Conservation (phyloP, 2,329 filamentous ascomycete species). For the Aureobasidium mangrovei region DNA sequence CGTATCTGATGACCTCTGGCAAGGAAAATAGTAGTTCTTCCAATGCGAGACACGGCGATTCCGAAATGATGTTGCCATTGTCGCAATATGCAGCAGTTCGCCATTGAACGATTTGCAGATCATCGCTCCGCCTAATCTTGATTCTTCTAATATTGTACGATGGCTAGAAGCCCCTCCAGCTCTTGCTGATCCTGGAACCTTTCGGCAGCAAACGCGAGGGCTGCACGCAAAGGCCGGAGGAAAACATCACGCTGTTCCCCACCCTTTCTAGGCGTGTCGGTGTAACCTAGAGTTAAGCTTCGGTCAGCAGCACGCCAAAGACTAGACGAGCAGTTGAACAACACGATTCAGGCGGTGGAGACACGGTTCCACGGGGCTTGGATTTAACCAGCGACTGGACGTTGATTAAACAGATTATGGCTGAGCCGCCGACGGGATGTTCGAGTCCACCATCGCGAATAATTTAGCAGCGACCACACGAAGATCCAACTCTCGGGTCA, state of each 20-base stretch:
- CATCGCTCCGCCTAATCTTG: neutral
- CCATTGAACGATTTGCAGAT: slow-evolving; percentile 3
- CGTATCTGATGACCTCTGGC: neutral
- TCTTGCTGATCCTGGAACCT: neutral
- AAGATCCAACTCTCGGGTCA: neutral
- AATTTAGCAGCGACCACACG: too few relatives aligned
- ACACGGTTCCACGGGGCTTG: neutral
- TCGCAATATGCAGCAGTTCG: slow-evolving; percentile 1
- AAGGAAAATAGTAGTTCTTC: too few relatives aligned
- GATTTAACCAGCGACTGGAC: neutral
- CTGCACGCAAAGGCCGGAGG: neutral
- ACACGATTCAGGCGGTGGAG: neutral
- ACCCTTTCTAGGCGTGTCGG: neutral
- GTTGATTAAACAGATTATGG: neutral
- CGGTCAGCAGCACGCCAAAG: neutral
- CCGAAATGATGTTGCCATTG: neutral
- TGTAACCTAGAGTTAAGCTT: slow-evolving; percentile 7
- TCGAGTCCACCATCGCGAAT: neutral
- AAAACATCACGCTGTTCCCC: neutral
- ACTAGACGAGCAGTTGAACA: neutral
- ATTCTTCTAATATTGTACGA: neutral
- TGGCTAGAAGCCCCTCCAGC: slow-evolving; percentile 5
- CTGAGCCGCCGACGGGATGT: neutral
- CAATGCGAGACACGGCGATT: neutral
- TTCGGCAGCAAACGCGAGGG: neutral